A percentile compares a stretch with the other conserved stretches of the same genome.
Conservation (phyloP, 129 eudicot genomes). For the Logfia minima region DNA sequence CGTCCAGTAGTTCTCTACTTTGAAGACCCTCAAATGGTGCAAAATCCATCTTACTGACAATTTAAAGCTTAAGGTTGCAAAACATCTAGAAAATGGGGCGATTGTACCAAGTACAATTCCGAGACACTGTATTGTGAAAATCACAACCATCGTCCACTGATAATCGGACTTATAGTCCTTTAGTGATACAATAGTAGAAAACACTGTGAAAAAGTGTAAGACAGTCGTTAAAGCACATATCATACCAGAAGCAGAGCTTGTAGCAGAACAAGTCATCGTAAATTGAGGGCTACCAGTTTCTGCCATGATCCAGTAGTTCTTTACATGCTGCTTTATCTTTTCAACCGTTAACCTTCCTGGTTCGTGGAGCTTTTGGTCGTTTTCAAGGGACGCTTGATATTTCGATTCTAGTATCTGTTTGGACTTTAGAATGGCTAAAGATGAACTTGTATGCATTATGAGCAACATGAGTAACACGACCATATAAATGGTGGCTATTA, state of each 20-base stretch:
- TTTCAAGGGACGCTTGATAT: no score
- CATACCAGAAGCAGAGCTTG: slow-evolving; percentile 12
- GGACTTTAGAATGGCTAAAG: no score
- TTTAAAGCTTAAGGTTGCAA: slow-evolving; percentile 10
- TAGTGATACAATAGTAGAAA: neutral
- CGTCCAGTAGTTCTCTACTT: slow-evolving; percentile 34
- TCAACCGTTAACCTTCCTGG: no score
- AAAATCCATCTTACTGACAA: neutral
- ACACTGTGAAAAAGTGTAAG: neutral
- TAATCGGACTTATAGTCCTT: slow-evolving; percentile 3
- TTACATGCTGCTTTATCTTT: no score
- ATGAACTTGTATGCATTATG: no score
- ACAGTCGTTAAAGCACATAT: neutral
- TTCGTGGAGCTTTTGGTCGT: no score
- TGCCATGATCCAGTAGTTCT: no score
- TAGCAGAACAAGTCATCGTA: neutral
- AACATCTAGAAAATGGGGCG: slow-evolving; percentile 14
- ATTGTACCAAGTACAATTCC: neutral
- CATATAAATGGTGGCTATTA: no score
- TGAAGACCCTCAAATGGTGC: neutral
- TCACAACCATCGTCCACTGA: neutral
- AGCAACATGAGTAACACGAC: no score
- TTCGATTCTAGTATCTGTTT: no score
- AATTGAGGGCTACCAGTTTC: no score
- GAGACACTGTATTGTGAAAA: slow-evolving; percentile 1